phyloP scores from a whole-genome alignment of 75 land plant species.

The Isoetes taiwanensis region DNA sequence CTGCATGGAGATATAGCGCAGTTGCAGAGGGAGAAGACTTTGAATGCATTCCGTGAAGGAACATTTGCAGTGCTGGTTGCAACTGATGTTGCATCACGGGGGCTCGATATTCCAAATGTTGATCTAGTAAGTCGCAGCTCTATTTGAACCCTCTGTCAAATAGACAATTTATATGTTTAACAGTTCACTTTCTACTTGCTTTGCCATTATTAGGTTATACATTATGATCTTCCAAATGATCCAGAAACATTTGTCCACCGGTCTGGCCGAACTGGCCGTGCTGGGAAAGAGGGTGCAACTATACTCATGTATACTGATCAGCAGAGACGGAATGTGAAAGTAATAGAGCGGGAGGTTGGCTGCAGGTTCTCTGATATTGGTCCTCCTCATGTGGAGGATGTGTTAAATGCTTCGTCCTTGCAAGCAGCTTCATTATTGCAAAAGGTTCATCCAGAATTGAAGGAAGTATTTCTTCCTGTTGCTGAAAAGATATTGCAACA shows the following conservation, averaged over 20 bases:
- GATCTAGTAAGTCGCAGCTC: slow-evolving; percentile 66
- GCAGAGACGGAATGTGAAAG: slow-evolving; percentile 60
- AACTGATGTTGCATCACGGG: slow-evolving; percentile 98
- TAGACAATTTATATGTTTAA: background rate
- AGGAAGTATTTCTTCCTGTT: slow-evolving; percentile 53
- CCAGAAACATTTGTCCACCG: slow-evolving; percentile 99
- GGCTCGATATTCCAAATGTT: slow-evolving; percentile 91
- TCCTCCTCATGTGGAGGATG: slow-evolving; percentile 57
- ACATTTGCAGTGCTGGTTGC: slow-evolving; percentile 64
- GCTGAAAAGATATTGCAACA: slow-evolving; percentile 56
- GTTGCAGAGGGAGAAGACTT: slow-evolving; percentile 72
- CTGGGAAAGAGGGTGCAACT: slow-evolving; percentile 84
- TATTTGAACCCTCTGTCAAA: background rate
- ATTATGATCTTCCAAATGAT: slow-evolving; percentile 90
- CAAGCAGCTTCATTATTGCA: slow-evolving; percentile 62
- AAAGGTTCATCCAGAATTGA: slow-evolving; percentile 73
- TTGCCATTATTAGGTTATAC: slow-evolving; percentile 50
- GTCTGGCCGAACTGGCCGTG: slow-evolving; percentile 99
- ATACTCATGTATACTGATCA: slow-evolving; percentile 60
- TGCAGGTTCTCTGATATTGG: slow-evolving; percentile 64
- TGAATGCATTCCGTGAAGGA: slow-evolving; percentile 69
- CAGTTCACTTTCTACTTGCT: background rate
- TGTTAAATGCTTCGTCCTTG: slow-evolving; percentile 63
- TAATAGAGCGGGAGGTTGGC: slow-evolving; percentile 81
- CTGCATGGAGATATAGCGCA: slow-evolving; percentile 92